Base-by-base conservation (phyloP, 768 basidiomycete species). In the Boletus reticuloceps region DNA sequence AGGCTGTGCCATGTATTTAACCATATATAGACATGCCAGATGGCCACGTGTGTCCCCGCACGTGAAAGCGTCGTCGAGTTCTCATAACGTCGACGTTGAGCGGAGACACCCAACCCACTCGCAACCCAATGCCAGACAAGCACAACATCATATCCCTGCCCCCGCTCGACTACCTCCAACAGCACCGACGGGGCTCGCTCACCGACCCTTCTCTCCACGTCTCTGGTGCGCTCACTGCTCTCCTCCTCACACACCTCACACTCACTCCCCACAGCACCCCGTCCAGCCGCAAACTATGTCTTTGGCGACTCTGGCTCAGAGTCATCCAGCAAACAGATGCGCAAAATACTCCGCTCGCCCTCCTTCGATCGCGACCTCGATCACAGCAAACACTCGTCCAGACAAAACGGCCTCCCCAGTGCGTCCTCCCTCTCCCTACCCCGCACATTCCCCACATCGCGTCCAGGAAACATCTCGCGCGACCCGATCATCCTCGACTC, bases 101-200 rank as follows among this genome's bases (percentile, higher is more conserved):
- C 34, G 11, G 29, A 25, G 25, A 25, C 25, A 34, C 11, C 32
- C 32, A 34, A 13, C 13, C 1, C 32, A 34, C 32, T 0, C 32
- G 9, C 27, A 1, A 29, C 2, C n/a, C 25, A 25, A 53, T 59
- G 56, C 58, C 54, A 51, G 64, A 63, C 61, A 58, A 68, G 54
- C 69, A 72, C 49, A 54, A 65, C 55, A 53, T 80, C 45, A 75
- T 82, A 5, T 80, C 87, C 51, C 80, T 92, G 31, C 84, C 86
- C 3, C 89, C 89, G 10, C 83, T 91, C 64, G 86, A 90, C 68
- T 85, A 81, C 68, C 79, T 91, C 25, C 89, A 90, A 69, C 89
- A 81, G 51, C 90, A 91, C 66, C 82, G 89, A n/a, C 75, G 89
- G 54, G 88, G 88, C 55, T 91, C 91, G 2, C 86, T 90, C 66